Conservation (phyloP, 2,329 filamentous ascomycete genomes). For the Arthrobotrys pseudoclavata region DNA sequence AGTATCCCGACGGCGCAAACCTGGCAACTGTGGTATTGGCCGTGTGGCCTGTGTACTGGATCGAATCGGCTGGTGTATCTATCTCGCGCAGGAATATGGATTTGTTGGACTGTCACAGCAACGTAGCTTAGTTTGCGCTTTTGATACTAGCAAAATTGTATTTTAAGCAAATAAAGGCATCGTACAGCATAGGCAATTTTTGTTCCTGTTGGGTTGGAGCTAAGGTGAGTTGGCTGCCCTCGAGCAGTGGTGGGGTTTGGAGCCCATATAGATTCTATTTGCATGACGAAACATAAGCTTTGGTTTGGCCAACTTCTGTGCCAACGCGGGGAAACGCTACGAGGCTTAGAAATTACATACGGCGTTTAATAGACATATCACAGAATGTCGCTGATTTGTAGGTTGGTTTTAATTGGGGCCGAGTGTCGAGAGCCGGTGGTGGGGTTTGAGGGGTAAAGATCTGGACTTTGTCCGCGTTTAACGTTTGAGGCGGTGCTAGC, state of each 20-base stretch:
- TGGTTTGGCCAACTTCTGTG: not conserved
- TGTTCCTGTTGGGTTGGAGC: slow-evolving; percentile 88
- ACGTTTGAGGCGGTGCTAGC: slow-evolving; percentile 7
- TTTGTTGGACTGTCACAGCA: slow-evolving; percentile 80
- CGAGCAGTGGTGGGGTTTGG: slow-evolving; percentile 85
- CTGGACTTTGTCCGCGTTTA: not conserved
- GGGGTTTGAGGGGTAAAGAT: slow-evolving; percentile 24
- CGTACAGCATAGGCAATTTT: slow-evolving; percentile 91
- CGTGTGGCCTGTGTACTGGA: slow-evolving; percentile 94
- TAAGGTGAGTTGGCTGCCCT: slow-evolving; percentile 89
- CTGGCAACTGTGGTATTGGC: slow-evolving; percentile 89
- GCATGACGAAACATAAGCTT: slow-evolving; percentile 27
- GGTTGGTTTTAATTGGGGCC: not conserved
- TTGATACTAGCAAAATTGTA: not conserved
- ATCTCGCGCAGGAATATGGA: slow-evolving; percentile 96
- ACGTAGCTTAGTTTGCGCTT: not conserved
- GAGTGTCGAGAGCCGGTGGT: not conserved
- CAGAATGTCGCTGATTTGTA: not conserved
- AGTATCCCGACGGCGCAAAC: slow-evolving; percentile 94
- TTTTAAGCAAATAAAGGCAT: not conserved
- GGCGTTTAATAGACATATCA: slow-evolving; percentile 54
- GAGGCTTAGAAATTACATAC: slow-evolving; percentile 36
- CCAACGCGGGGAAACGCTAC: not conserved
- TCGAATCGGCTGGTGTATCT: slow-evolving; percentile 84
- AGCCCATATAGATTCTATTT: slow-evolving; percentile 80